Evolutionary conservation across 345 rosid species (phyloP).

Genomic region (Firmiana major): DNA sequence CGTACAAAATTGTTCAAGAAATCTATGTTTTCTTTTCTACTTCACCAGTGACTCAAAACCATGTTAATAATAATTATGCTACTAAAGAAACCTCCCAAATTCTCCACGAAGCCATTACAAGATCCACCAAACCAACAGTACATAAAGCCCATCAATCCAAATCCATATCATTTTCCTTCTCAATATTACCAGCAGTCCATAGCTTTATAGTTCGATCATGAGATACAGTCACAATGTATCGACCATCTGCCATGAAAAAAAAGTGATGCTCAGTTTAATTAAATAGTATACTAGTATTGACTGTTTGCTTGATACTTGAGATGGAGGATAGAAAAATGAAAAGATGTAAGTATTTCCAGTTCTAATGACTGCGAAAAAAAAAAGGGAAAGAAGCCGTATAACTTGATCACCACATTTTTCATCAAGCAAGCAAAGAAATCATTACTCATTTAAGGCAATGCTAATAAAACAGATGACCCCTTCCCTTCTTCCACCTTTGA

Average conservation of each 20-base stretch:
- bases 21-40: too few relatives aligned
- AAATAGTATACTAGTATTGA: background rate
- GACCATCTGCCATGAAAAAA: constrained; percentile 6
- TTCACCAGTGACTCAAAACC: background rate
- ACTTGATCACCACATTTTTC: background rate
- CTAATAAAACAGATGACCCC: background rate
- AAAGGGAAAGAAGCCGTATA: background rate
- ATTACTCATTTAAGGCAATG: too few relatives aligned
- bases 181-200: constrained; percentile 8
- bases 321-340: background rate
- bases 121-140: background rate
- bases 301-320: background rate
- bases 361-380: background rate
- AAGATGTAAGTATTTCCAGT: background rate
- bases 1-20: background rate
- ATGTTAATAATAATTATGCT: background rate
- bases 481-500: background rate
- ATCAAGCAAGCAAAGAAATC: background rate
- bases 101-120: background rate
- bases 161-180: constrained; percentile 12
- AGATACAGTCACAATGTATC: constrained; percentile 16
- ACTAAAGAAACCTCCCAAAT: background rate
- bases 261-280: background rate
- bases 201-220: constrained; percentile 24
- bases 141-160: background rate